A percentile compares a stretch with the other conserved stretches of the same genome.
phyloP scores from a whole-genome alignment of 192 early-diverging fungal genomes.

The Podila minutissima region DNA sequence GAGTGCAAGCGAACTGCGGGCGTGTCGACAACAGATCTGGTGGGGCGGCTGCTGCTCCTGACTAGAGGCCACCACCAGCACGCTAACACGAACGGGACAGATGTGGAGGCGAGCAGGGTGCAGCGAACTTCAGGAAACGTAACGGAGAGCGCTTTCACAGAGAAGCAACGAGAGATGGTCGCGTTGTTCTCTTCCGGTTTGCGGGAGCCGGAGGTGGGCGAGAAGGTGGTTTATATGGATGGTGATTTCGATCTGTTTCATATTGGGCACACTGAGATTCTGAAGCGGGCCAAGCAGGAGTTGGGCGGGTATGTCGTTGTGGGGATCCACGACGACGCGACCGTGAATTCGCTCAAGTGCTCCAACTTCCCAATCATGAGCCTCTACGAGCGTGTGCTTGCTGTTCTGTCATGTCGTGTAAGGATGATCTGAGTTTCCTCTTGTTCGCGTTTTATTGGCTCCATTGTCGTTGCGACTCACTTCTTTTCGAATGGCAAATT shows the following conservation, averaged over 20 bases:
- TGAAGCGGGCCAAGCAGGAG: constrained; percentile 76
- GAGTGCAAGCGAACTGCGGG: constrained; percentile 94
- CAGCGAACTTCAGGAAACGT: constrained; percentile 38
- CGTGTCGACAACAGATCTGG: constrained; percentile 93
- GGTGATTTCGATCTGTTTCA: constrained; percentile 96
- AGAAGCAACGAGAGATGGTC: constrained; percentile 77
- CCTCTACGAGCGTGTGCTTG: constrained; percentile 87
- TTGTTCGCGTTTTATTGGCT: not conserved
- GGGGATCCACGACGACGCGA: constrained; percentile 89
- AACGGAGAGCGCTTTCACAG: constrained; percentile 73
- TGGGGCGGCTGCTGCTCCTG: constrained; percentile 93
- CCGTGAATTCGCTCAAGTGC: constrained; percentile 83
- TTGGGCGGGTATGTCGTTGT: constrained; percentile 89
- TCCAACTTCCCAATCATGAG: constrained; percentile 91
- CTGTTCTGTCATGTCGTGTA: constrained; percentile 86
- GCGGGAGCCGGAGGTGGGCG: constrained; percentile 70
- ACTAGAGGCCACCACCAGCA: constrained; percentile 80
- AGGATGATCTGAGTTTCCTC: constrained; percentile 7
- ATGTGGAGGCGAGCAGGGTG: not conserved
- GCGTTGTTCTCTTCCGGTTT: constrained; percentile 83
- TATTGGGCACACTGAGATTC: constrained; percentile 88
- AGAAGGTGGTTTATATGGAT: constrained; percentile 89
- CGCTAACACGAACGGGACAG: constrained; percentile 25
- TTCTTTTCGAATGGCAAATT: not conserved
- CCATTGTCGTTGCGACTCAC: not conserved